These are phyloP conservation scores for Pezicula rhizophila DNA, from an alignment of 2,329 filamentous ascomycete genomes.

Conservation along the genomic window DNA sequence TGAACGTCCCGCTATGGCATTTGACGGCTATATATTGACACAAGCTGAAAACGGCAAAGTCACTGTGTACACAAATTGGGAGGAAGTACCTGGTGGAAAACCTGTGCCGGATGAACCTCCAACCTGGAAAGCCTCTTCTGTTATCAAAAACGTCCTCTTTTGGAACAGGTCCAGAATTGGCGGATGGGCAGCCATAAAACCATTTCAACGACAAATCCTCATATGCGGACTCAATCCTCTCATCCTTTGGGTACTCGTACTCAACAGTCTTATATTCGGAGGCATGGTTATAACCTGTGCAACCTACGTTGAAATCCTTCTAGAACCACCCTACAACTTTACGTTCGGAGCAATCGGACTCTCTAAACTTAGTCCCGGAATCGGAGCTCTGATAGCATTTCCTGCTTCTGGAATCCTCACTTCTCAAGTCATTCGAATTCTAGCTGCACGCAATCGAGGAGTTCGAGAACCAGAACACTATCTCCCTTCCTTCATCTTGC, in stretches of 20 bases:
- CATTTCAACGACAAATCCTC: conserved; percentile 3
- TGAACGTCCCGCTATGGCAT: conserved; percentile 33
- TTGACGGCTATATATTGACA: conserved; percentile 33
- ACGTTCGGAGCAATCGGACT: conserved; percentile 4
- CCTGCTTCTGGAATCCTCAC: conserved; percentile 1
- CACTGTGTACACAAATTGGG: conserved; percentile 30
- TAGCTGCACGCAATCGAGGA: not conserved
- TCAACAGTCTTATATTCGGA: conserved; percentile 11
- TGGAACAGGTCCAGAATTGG: not conserved
- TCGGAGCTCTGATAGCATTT: conserved; percentile 3
- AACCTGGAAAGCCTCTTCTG: not conserved
- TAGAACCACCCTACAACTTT: conserved; percentile 10
- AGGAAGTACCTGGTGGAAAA: conserved; percentile 17
- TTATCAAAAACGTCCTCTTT: conserved; percentile 2
- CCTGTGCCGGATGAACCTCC: not conserved
- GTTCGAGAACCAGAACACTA: conserved; percentile 2
- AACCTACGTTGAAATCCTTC: conserved; percentile 4
- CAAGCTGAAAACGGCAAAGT: conserved; percentile 33
- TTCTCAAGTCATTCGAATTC: not conserved
- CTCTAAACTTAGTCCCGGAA: conserved; percentile 3
- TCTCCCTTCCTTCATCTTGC: conserved; percentile 2
- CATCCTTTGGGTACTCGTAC: conserved; percentile 25
- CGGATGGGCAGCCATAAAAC: conserved; percentile 5
- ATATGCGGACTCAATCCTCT: conserved; percentile 57
- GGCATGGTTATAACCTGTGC: conserved; percentile 7